phyloP scores from a whole-genome alignment of 202 grass and related monocot species.

The Zizania palustris region DNA sequence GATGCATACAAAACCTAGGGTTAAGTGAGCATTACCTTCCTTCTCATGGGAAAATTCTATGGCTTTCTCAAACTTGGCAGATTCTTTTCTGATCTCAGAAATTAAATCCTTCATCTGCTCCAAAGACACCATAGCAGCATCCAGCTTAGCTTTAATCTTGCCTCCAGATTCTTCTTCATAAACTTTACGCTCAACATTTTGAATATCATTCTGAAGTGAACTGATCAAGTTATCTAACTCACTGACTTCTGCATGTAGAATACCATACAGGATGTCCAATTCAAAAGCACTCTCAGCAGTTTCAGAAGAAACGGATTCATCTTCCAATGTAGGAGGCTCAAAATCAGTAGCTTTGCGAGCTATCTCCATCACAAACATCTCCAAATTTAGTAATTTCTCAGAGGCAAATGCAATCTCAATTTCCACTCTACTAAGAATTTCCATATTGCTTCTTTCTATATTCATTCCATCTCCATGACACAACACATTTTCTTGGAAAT shows the following conservation, averaged over 20 bases:
- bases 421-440: constrained; percentile 63
- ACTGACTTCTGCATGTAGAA: constrained; percentile 68
- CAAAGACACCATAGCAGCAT: constrained; percentile 53
- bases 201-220: constrained; percentile 65
- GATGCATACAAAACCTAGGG: constrained; percentile 21
- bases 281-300: constrained; percentile 62
- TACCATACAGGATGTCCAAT: constrained; percentile 61
- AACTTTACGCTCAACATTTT: constrained; percentile 43
- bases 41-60: constrained; percentile 48
- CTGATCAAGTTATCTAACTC: constrained; percentile 66
- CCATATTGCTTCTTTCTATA: constrained; percentile 44
- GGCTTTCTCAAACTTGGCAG: constrained; percentile 62
- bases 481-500: constrained; percentile 31
- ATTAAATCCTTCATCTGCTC: constrained; percentile 72
- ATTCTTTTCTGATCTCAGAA: constrained; percentile 69
- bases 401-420: constrained; percentile 75
- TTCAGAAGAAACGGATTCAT: constrained; percentile 50
- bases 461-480: constrained; percentile 19
- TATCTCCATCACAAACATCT: constrained; percentile 87
- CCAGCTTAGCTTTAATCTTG: constrained; percentile 56
- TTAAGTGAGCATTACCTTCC: constrained; percentile 55
- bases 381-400: constrained; percentile 79
- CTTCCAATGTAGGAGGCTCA: constrained; percentile 51
- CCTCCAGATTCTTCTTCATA: constrained; percentile 51
- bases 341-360: constrained; percentile 55